Base-by-base conservation (phyloP, 805 yeast genomes). In the Zygosaccharomyces gambellarensis region DNA sequence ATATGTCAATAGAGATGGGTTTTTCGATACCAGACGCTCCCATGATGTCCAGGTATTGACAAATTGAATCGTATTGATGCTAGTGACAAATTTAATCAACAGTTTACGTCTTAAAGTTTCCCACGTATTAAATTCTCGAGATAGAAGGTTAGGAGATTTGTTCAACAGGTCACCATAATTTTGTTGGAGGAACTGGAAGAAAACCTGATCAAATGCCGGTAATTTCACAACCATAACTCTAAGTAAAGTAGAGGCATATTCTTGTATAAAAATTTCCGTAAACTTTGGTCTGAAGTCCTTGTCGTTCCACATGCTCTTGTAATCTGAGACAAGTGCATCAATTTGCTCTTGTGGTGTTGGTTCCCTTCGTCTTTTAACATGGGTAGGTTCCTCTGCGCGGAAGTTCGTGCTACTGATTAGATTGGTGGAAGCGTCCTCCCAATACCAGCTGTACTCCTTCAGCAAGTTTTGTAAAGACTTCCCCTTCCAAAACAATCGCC, bases 301-400 rank as follows among this genome's bases (percentile, higher is more conserved):
- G 2, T 17, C 34, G 30, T 44, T 56, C 67, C 67, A 63, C 3
- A 51, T 11, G 11, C 50, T 52, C 45, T 48, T 55, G 45, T 55
- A 53, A 22, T 45, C 46, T 2, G 47, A 32, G 4, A 58, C 43
- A 34, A 53, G 56, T 7, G 48, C 43, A 38, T 49, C 50, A 6
- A 61, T 51, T 7, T 50, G 49, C 11, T 52, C 56, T 22, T 52
- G 48, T 3, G 58, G 52, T 9, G 55, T 46, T 10, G 46, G 11
- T 2, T 32, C 49, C 6, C 21, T 14, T 10, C 27, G 27, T 43
- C 44, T 55, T 21, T 42, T 72, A 61, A 78, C 78, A 68, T 83
- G 87, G 52, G 82, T 83, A 10, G 78, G 73, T 64, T 82, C 87
- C 51, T 71, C 65, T 8, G 65, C 68, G 3, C 56, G 50, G 42